Conservation (phyloP, 768 basidiomycete species). For the Podaxis sp. region DNA sequence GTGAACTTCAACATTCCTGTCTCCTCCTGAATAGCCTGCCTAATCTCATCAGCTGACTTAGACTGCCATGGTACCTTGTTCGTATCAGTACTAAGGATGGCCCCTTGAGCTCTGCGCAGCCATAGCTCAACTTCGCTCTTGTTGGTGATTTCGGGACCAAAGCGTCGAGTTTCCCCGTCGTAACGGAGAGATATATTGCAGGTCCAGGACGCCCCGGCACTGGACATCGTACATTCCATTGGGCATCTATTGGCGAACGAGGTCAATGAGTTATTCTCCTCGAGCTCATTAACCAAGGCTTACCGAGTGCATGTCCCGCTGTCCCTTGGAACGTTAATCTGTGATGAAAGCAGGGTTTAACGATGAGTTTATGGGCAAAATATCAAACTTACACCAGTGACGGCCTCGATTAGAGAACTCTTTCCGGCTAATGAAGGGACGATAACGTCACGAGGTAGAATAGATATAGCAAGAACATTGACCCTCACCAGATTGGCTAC, state of each 20-base stretch:
- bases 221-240: constrained; percentile 48
- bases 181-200: constrained; percentile 37
- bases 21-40: constrained; percentile 1
- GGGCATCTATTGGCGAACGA: constrained; percentile 35
- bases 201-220: constrained; percentile 32
- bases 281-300: background rate
- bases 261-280: background rate
- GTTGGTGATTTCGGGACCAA: constrained; percentile 38
- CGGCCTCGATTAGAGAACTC: constrained; percentile 56
- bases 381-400: constrained; percentile 41
- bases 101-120: constrained; percentile 57
- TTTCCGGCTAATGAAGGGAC: constrained; percentile 43
- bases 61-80: constrained; percentile 1
- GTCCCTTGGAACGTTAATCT: constrained; percentile 62
- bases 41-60: constrained; percentile 13
- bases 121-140: constrained; percentile 43
- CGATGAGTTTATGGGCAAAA: too few relatives aligned
- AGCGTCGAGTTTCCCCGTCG: constrained; percentile 20
- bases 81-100: constrained; percentile 35
- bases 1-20: constrained; percentile 33
- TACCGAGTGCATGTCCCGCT: constrained; percentile 59
- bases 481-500: constrained; percentile 45
- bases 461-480: background rate
- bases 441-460: background rate
- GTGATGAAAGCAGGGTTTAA: background rate